Conservation (phyloP, 1,139 yeast genomes). For the Candida sojae region DNA sequence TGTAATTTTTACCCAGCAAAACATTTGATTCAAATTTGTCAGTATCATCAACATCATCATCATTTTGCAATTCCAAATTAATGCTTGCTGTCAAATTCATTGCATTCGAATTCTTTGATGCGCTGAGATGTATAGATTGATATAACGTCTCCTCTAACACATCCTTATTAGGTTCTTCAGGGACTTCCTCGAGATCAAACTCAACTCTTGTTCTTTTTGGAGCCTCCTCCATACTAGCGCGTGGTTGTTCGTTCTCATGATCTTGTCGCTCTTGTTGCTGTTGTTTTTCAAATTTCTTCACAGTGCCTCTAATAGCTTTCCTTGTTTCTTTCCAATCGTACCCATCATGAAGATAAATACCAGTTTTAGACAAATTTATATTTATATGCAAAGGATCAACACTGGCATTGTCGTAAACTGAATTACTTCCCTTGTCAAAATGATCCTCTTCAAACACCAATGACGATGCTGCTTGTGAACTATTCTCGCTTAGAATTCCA, state of each 20-base stretch:
- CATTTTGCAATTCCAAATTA: conserved; percentile 44
- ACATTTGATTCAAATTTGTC: conserved; percentile 19
- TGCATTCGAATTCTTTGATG: conserved; percentile 55
- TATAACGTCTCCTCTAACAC: conserved; percentile 66
- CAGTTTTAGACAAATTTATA: conserved; percentile 38
- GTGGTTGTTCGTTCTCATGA: background rate
- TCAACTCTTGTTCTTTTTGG: background rate
- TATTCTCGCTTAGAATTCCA: conserved; percentile 8
- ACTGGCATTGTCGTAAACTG: conserved; percentile 4
- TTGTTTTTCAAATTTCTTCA: conserved; percentile 57
- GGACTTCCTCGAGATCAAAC: conserved; percentile 11
- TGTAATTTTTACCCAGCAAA: conserved; percentile 28
- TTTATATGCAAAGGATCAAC: conserved; percentile 33
- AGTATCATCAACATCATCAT: conserved; percentile 14
- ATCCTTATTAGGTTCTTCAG: conserved; percentile 21
- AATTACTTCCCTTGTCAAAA: conserved; percentile 11
- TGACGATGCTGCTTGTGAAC: conserved; percentile 10
- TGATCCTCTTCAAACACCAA: conserved; percentile 14
- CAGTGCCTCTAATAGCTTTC: conserved; percentile 61
- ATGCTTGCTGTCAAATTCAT: conserved; percentile 51
- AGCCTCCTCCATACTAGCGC: background rate
- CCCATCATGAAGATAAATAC: conserved; percentile 77
- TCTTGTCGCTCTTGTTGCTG: conserved; percentile 9
- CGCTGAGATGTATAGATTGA: conserved; percentile 70
- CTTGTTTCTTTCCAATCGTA: conserved; percentile 90